Evolutionary conservation across 805 yeast genomes (phyloP), one percentile per base, ranked within the genome.

Genomic region (Pichia cabralensis): DNA sequence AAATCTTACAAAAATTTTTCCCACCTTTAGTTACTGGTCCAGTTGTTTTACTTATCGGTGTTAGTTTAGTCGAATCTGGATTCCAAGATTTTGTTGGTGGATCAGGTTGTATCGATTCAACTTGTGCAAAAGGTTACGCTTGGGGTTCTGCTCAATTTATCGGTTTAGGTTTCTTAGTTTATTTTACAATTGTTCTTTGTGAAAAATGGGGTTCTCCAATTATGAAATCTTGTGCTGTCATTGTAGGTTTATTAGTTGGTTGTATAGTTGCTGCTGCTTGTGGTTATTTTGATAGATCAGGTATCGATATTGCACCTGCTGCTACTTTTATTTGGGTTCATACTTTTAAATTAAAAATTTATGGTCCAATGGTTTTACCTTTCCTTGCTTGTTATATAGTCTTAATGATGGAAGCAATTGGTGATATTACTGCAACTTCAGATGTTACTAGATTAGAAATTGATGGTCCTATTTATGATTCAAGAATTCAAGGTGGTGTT

Each of bases 1-100:
- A 64, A 24, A 44, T 68, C 11, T 65, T 86, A 44, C 85, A 81
- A 55, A 74, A 66, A 40, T 49, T 82, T 23, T 86, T 86, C 64
- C 96, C 96, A 14, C 88, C 94, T 24, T 61, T 84, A 34, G 96
- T 88, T 41, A 86, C 95, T 20, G 96, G 96, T 38, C 95, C 95
- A 8, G 95, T 86, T 30, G 95, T 86, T 21, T 58, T 86, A 36
- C 66, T 86, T 22, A 85, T 86, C 50, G 96, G 96, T 46, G 66
- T 77, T 29, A 61, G 67, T 19, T 67, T 86, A 47, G 67, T 85
- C 40, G 64, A 65, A 45, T 56, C 84, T 22, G 96, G 94, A 18
- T 78, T 86, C 57, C 57, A 72, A 50, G 84, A 86, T 58, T 84
- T 94, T 81, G 76, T 74, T 27, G 96, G 96, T 46, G 96, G 96